A percentile compares a stretch with the other conserved stretches of the same genome.
phyloP scores from a whole-genome alignment of 1,139 yeast genomes.

The Magnusiomyces fungicola region DNA sequence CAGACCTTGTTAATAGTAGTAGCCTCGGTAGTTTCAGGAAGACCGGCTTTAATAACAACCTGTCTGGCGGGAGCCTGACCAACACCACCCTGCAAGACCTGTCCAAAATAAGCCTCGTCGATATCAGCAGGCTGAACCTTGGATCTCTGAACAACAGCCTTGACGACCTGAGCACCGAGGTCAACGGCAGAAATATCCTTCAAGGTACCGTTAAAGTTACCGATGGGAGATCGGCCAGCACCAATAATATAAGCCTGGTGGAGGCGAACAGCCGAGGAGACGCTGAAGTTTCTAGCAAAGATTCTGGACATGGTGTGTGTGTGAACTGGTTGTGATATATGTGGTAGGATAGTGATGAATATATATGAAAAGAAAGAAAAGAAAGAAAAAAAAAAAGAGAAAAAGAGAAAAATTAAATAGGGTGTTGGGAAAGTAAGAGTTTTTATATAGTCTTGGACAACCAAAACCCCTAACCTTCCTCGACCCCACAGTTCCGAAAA shows the following conservation, averaged over 20 bases:
- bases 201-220: conserved; percentile 50
- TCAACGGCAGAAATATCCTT: conserved; percentile 45
- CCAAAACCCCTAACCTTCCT: too few species aligned
- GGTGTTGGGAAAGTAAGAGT: not conserved
- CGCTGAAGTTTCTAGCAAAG: conserved; percentile 13
- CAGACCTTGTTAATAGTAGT: conserved; percentile 56
- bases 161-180: conserved; percentile 51
- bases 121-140: conserved; percentile 44
- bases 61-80: conserved; percentile 65
- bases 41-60: conserved; percentile 52
- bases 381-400: not conserved
- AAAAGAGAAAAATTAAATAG: not conserved
- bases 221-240: conserved; percentile 53
- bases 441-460: too few species aligned
- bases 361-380: not conserved
- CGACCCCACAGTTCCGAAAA: too few species aligned
- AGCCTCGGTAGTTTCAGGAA: conserved; percentile 47
- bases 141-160: conserved; percentile 48
- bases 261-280: conserved; percentile 9
- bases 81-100: conserved; percentile 50
- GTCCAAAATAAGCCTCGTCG: conserved; percentile 50
- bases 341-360: not conserved
- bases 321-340: not conserved
- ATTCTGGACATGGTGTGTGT: conserved; percentile 10
- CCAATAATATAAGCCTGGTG: conserved; percentile 45